phyloP scores from a whole-genome alignment of 148 eudicot species.

The Limonium bicolor region DNA sequence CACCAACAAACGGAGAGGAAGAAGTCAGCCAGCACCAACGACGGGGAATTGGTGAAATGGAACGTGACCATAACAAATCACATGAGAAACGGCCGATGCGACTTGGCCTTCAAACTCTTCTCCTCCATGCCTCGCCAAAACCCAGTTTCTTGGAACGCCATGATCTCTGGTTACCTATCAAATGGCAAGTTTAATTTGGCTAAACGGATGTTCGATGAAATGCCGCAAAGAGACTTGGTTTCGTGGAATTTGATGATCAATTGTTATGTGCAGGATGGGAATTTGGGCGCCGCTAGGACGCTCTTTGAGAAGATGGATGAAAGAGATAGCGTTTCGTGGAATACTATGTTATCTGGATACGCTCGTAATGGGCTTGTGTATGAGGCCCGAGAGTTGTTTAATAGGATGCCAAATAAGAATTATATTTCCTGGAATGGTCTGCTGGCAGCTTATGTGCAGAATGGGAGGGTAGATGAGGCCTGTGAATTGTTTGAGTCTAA shows the following conservation, averaged over 20 bases:
- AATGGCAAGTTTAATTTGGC: conserved; percentile 19
- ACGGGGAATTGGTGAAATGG: conserved; percentile 19
- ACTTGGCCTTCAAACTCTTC: conserved; percentile 22
- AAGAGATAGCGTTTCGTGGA: conserved; percentile 39
- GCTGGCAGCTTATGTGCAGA: conserved; percentile 35
- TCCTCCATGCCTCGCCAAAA: conserved; percentile 21
- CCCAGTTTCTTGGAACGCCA: conserved; percentile 35
- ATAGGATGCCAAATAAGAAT: conserved; percentile 30
- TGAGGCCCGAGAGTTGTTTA: conserved; percentile 30
- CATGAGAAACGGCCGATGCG: conserved; percentile 36
- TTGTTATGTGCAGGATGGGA: conserved; percentile 16
- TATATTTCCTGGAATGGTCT: conserved; percentile 44
- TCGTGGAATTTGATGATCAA: conserved; percentile 43
- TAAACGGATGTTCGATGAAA: conserved; percentile 25
- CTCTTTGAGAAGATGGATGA: conserved; percentile 29
- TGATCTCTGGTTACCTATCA: conserved; percentile 30
- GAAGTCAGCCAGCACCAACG: conserved; percentile 6
- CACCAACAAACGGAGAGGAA: neutral
- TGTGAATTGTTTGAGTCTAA: conserved; percentile 20
- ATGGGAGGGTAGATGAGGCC: conserved; percentile 40
- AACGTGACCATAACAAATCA: conserved; percentile 25
- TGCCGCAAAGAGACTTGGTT: conserved; percentile 33
- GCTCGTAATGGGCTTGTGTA: conserved; percentile 35
- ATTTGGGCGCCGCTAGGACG: conserved; percentile 20
- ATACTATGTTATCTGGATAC: conserved; percentile 36